These are phyloP conservation scores for Skeletonema grethae DNA, from an alignment of 108 stramenopile species.

Conservation along the genomic window DNA sequence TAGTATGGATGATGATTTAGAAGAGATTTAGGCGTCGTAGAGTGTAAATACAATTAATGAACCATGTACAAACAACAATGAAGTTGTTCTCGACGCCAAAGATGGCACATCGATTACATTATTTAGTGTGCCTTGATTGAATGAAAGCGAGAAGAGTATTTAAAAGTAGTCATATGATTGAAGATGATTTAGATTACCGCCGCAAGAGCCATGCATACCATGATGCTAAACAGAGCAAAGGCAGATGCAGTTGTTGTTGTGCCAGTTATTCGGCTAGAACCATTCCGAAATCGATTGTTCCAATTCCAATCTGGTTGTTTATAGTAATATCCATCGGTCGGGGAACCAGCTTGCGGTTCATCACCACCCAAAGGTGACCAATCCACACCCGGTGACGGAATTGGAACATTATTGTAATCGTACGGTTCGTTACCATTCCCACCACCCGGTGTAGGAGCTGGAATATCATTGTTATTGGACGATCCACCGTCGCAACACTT, in stretches of 20 bases:
- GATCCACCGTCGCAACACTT: no score
- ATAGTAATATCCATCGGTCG: neutral
- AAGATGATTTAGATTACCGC: neutral
- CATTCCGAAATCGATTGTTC: neutral
- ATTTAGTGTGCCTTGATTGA: no score
- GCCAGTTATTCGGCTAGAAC: neutral
- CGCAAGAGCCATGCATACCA: neutral
- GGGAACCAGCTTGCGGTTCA: neutral
- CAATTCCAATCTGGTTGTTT: neutral
- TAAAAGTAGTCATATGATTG: no score
- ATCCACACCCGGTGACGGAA: neutral
- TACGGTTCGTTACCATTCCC: neutral
- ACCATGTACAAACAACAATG: no score
- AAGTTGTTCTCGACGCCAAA: no score
- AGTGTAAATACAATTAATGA: no score
- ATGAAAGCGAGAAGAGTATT: no score
- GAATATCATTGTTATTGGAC: neutral
- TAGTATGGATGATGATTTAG: no score
- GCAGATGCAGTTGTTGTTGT: neutral
- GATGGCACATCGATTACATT: no score
- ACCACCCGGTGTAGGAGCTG: neutral
- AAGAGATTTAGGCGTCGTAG: no score
- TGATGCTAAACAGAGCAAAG: neutral
- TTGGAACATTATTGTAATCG: neutral
- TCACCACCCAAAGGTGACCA: neutral